Evolutionary conservation across 805 yeast species (phyloP).

Genomic region (Saccharomycopsis sp.): DNA sequence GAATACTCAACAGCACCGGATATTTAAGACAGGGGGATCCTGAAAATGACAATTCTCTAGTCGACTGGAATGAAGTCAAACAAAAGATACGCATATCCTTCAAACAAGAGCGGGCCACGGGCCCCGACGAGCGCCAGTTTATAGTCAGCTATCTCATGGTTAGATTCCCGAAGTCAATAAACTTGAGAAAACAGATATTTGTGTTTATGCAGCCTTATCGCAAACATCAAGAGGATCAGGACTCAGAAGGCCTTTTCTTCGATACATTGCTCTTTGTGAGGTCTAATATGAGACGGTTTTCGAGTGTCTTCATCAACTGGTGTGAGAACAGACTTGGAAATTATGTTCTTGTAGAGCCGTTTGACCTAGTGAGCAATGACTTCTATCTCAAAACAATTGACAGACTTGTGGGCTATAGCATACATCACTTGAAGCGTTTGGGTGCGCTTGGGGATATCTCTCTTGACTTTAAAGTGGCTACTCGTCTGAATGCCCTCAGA

Average conservation of each 20-base stretch:
- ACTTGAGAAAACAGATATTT: conserved; percentile 10
- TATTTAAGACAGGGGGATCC: not conserved
- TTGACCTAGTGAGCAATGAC: not conserved
- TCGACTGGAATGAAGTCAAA: conserved; percentile 7
- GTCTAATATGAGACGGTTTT: not conserved
- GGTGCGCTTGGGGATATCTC: conserved; percentile 65
- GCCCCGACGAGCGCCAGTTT: not conserved
- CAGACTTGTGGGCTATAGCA: not conserved
- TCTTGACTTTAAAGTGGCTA: conserved; percentile 38
- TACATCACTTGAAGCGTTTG: conserved; percentile 31
- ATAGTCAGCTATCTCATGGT: conserved; percentile 10
- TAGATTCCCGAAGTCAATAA: conserved; percentile 8
- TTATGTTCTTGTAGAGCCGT: conserved; percentile 4
- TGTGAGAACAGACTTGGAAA: conserved; percentile 6
- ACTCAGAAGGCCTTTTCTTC: not conserved
- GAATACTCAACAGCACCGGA: not conserved
- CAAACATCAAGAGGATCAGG: too few species aligned
- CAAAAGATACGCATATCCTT: conserved; percentile 6
- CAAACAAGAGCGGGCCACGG: conserved; percentile 6
- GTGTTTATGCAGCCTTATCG: conserved; percentile 8
- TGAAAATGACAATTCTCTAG: not conserved
- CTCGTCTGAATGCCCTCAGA: conserved; percentile 1
- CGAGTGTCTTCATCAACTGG: conserved; percentile 9
- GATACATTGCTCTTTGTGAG: conserved; percentile 7
- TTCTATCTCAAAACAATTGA: not conserved